Conservation (phyloP, 441 rosid genomes). For the Croton laevigatus region DNA sequence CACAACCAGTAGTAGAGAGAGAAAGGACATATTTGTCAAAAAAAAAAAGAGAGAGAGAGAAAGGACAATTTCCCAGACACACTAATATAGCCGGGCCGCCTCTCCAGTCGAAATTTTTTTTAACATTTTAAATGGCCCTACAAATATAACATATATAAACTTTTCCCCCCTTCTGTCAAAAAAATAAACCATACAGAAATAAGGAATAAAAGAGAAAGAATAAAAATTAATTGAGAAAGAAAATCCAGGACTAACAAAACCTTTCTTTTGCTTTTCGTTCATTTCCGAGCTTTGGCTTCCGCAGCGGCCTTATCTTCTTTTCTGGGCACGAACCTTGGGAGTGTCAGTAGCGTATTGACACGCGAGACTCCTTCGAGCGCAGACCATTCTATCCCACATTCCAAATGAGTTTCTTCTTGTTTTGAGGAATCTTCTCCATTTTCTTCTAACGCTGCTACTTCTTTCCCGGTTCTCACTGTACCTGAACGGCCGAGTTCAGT, state of each 20-base stretch:
- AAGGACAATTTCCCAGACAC: conserved; percentile 56
- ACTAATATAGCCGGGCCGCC: conserved; percentile 65
- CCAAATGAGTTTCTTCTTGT: conserved; percentile 42
- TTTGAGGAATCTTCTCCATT: conserved; percentile 35
- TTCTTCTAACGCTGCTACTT: conserved; percentile 33
- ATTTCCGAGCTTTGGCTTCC: conserved; percentile 16
- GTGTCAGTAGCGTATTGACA: conserved; percentile 67
- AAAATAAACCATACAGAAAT: conserved; percentile 25
- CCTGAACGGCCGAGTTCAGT: conserved; percentile 35
- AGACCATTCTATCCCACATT: conserved; percentile 63
- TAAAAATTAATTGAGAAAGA: conserved; percentile 11
- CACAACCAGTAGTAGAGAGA: conserved; percentile 27
- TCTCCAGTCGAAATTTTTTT: conserved; percentile 33
- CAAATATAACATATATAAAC: neutral
- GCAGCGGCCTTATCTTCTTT: conserved; percentile 40
- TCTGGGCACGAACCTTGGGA: conserved; percentile 83
- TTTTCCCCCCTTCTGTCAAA: conserved; percentile 28
- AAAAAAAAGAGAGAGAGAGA: no score
- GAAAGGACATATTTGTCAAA: no score
- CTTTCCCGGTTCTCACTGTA: conserved; percentile 39
- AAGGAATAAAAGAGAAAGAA: conserved; percentile 22
- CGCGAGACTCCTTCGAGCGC: conserved; percentile 97
- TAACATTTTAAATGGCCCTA: conserved; percentile 29
- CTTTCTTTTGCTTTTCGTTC: conserved; percentile 9
- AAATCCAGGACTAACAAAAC: conserved; percentile 19